These are phyloP conservation scores for Euclidium syriacum DNA, from an alignment of 345 rosid species.

Conservation along the genomic window DNA sequence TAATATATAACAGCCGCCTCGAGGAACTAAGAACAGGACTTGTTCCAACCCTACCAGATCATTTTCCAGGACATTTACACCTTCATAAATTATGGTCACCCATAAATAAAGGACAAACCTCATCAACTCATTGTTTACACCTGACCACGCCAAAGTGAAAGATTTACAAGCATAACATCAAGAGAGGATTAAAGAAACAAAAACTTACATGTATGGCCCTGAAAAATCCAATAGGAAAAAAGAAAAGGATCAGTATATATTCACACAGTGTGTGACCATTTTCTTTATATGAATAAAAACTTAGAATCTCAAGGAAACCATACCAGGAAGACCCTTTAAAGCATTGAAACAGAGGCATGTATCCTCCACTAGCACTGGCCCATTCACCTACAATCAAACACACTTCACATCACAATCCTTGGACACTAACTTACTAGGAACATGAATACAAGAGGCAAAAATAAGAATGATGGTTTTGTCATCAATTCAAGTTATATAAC, in stretches of 20 bases:
- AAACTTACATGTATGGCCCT: conserved; percentile 98
- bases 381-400: conserved; percentile 54
- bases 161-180: background rate
- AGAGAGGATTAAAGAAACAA: background rate
- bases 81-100: no score
- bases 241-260: background rate
- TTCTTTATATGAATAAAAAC: background rate
- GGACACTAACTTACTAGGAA: background rate
- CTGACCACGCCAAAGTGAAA: background rate
- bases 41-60: background rate
- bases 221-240: conserved; percentile 37
- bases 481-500: background rate
- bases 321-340: conserved; percentile 96
- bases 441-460: background rate
- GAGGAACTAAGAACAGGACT: background rate
- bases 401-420: background rate
- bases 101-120: no score
- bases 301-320: background rate
- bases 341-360: conserved; percentile 96
- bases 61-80: background rate
- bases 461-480: background rate
- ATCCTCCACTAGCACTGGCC: conserved; percentile 94
- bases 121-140: background rate
- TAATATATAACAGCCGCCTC: background rate
- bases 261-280: background rate